Evolutionary conservation across 768 basidiomycete genomes (phyloP), one percentile per base, ranked within the genome.

Genomic region (Boletus tomentosulus): DNA sequence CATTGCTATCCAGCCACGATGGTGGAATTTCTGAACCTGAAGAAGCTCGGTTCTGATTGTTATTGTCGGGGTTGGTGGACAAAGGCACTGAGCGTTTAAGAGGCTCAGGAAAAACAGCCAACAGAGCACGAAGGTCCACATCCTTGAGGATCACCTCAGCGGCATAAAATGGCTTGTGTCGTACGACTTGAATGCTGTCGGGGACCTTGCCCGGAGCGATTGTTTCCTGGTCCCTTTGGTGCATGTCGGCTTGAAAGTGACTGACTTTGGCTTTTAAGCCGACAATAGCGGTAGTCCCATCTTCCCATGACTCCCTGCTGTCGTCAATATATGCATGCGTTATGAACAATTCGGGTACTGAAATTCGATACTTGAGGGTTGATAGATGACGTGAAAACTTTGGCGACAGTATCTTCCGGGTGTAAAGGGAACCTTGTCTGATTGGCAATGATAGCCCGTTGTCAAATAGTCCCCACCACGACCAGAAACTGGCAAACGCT

Each of bases 391-490:
- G 82, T 35, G 91, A 85, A 62, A 98, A 85, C 72, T 97, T 97
- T 12, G 89, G 90, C 0, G 92, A 88, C 12, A 85, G 77, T 1
- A 78, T 78, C 27, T 85, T 82, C 41, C 76, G 74, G 2, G 86
- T 85, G 71, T 88, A 93, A 45, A 88, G 84, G 12, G 76, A 78
- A n/a, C 95, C 95, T 64, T 95, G 91, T 9, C 92, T 85, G 43
- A 94, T 87, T 1, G 93, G 93, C 9, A 96, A 75, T 1, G 89
- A 85, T 55, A 92, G 73, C 10, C 77, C 77, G 48, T 83, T 77
- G 63, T 94, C 87, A 63, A 98, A 98, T 4, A 94, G 74, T 37
- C 77, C 76, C 82, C 90, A 95, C 95, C 94, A 97, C 1, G 86
- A 80, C 81, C 87, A 91, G 72, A 98, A 98, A 68, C 93, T 90